Evolutionary conservation across 352 stramenopile genomes (phyloP), one percentile per base, ranked within the genome.

Genomic region (Halophytophthora batemanensis): DNA sequence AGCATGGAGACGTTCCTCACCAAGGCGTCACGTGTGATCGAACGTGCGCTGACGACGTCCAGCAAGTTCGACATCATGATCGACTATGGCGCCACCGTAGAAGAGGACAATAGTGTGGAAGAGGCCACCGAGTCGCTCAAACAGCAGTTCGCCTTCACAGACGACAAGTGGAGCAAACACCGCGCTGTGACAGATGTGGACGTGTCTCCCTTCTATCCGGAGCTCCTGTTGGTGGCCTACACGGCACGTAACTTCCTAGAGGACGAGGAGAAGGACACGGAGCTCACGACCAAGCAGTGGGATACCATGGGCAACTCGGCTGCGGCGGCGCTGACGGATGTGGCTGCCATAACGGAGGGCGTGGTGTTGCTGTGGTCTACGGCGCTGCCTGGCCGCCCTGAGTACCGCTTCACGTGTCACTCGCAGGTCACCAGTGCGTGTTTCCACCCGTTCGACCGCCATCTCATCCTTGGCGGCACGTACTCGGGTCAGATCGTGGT

Each of bases 371-470:
- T 95, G 18, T 95, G 84, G 84, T 95, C 84, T 5, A 95, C 79
- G 8, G 80, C 79, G n/a, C 50, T 95, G 37, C 84, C 84, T 5
- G 80, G 71, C 8, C 76, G 82, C 23, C 77, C 84, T 23, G 84
- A 95, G 50, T 95, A 93, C 56, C 81, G 82, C 6, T 95, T 95
- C 56, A 95, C 82, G 3, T 93, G 84, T 29, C 80, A 93, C 59
- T 92, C 84, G 23, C 82, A 93, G 39, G 76, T 94, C 47, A 94
- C 82, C 14, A 90, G 77, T 31, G 84, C 84, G 3, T 92, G 82
- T 58, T 95, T 95, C 61, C 90, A 90, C 47, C 84, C 84, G 25
- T 95, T 92, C 38, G 84, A 95, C 45, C 82, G 84, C 19, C 78
- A 95, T 57, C 57, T 95, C 58, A 77, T 95, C 54, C 79, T 95